Evolutionary conservation across 2,329 filamentous ascomycete species (phyloP).

Genomic region (Bimuria novae-zelandiae): DNA sequence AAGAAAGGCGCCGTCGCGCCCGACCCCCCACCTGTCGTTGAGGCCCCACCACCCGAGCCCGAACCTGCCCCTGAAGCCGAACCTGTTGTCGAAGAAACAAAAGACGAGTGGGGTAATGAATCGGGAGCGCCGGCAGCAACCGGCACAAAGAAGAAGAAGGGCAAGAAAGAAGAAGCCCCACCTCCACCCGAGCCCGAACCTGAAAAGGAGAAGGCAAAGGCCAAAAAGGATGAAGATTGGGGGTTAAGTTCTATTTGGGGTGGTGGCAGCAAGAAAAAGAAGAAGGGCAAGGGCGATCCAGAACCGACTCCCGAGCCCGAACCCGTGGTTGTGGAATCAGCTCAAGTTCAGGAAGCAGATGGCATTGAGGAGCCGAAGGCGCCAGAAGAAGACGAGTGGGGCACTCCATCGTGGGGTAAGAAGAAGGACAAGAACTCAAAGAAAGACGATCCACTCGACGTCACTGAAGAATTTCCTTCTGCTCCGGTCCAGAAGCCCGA

Average conservation of each 20-base stretch:
- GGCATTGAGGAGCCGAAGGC: conserved; percentile 56
- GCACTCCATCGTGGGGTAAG: conserved; percentile 61
- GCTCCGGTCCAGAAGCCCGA: conserved; percentile 52
- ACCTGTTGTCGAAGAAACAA: conserved; percentile 28
- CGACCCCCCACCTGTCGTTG: conserved; percentile 15
- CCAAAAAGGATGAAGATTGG: conserved; percentile 41
- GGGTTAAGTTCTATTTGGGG: conserved; percentile 46
- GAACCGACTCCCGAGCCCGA: conserved; percentile 28
- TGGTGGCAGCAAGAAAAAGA: conserved; percentile 53
- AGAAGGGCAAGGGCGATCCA: conserved; percentile 46
- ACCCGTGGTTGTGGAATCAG: conserved; percentile 31
- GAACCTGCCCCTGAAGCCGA: conserved; percentile 32
- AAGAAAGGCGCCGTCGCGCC: conserved; percentile 55
- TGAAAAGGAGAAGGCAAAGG: conserved; percentile 34
- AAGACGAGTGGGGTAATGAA: conserved; percentile 36
- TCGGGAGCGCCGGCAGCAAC: conserved; percentile 29
- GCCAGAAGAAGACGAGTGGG: conserved; percentile 60
- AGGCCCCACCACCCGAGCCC: conserved; percentile 23
- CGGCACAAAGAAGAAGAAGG: conserved; percentile 43
- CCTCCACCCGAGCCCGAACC: conserved; percentile 35
- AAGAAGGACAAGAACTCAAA: conserved; percentile 44
- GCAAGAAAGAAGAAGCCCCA: conserved; percentile 51
- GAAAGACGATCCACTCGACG: conserved; percentile 47
- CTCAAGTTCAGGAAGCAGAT: conserved; percentile 50
- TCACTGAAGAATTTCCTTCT: conserved; percentile 46